Percentiles rank a stretch among this genome's conserved stretches.
Conservation (phyloP, 2,329 filamentous ascomycete genomes). For the Kalaharituber pfeilii region DNA sequence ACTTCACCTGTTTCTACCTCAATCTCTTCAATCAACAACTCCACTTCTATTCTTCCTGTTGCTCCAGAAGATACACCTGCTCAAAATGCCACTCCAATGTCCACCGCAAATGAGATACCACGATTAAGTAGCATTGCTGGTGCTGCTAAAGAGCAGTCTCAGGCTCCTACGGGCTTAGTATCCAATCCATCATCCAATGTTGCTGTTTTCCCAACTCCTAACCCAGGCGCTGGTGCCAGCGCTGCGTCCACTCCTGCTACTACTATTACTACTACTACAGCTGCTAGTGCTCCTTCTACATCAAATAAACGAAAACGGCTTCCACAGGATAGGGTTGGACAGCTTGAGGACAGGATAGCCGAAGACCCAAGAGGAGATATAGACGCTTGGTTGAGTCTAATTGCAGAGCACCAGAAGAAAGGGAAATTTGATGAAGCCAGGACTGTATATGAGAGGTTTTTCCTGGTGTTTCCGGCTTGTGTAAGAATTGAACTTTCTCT, state of each 20-base stretch:
- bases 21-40: constrained; percentile 26
- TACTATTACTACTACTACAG: constrained; percentile 26
- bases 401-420: constrained; percentile 65
- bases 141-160: constrained; percentile 15
- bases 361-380: constrained; percentile 86
- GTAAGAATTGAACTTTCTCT: constrained; percentile 40
- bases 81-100: not conserved
- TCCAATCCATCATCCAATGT: not conserved
- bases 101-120: constrained; percentile 24
- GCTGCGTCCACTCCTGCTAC: constrained; percentile 31
- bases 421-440: constrained; percentile 69
- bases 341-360: constrained; percentile 77
- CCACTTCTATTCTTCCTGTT: constrained; percentile 21
- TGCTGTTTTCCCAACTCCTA: constrained; percentile 23
- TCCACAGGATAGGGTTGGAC: constrained; percentile 55
- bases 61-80: not conserved
- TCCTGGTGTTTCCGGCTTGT: constrained; percentile 73
- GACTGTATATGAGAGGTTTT: constrained; percentile 66
- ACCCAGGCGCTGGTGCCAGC: constrained; percentile 25
- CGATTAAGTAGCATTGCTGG: constrained; percentile 23
- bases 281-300: constrained; percentile 20
- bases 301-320: constrained; percentile 36
- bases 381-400: constrained; percentile 77
- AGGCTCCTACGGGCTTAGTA: constrained; percentile 11
- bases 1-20: constrained; percentile 12